Base-by-base conservation (phyloP, 805 yeast species). In the Ogataea nonfermentans region DNA sequence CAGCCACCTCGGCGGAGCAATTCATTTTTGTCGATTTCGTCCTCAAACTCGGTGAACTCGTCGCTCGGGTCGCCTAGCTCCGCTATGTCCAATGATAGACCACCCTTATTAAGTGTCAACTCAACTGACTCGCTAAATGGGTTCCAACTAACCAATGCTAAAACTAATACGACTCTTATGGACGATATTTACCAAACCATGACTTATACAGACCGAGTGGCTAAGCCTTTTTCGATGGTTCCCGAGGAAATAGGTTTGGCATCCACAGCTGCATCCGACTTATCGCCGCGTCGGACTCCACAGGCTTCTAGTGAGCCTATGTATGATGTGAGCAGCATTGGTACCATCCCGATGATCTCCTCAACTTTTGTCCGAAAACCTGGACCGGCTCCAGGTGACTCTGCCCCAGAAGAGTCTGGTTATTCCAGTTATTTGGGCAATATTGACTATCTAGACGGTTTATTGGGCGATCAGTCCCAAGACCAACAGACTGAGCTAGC, bases 131-230 rank as follows among this genome's bases (percentile, higher is more conserved):
- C 60, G 9, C 31, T 52, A 23, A 52, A 46, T 25, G 57, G 56
- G 2, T 54, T 54, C 32, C 55, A 47, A 29, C 37, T 61, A 22
- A 48, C 61, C 1, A 62, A 59, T 30, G 39, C 63, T 2, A 60
- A 59, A 36, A 61, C 65, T 2, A 60, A 62, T 40, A 54, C 65
- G 9, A 60, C 66, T 1, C 36, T 61, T 12, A 59, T 59, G 61
- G 63, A 57, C 30, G 66, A 60, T 32, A 37, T 60, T 11, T 59
- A 61, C 42, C 59, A 55, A 41, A 50, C 62, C 2, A 59, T 51
- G 33, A 60, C 65, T 1, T 59, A 56, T 26, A 60, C 64, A 0
- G 63, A 43, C 16, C 25, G 34, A 4, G 30, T 14, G 4, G 9
- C 26, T 8, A 28, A 28, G 23, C 39, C 32, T 3, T 28, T 35